These are phyloP conservation scores for Grosmannia serpens DNA, from an alignment of 2,329 filamentous ascomycete genomes.

Conservation along the genomic window DNA sequence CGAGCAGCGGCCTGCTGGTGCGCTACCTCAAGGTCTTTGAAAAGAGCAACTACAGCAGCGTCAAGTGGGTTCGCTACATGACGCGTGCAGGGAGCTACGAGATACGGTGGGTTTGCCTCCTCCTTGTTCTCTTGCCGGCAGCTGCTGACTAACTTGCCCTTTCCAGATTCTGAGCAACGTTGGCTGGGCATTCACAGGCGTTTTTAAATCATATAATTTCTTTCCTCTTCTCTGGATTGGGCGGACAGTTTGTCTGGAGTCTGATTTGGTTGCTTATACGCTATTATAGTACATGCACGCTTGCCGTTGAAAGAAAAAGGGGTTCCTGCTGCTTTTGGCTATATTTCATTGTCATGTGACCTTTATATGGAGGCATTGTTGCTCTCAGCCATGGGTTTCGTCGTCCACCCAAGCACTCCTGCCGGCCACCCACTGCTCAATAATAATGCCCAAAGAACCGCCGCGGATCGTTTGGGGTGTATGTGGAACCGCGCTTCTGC, in stretches of 20 bases:
- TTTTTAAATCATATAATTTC: not conserved
- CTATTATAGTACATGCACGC: not conserved
- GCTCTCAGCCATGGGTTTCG: too few species aligned
- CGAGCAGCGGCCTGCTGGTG: slow-evolving; percentile 82
- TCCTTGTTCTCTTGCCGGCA: not conserved
- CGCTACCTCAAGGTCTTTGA: slow-evolving; percentile 97
- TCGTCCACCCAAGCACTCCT: not conserved
- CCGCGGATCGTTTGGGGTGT: not conserved
- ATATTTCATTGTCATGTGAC: not conserved
- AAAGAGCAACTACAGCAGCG: slow-evolving; percentile 96
- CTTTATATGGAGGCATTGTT: not conserved
- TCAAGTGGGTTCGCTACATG: slow-evolving; percentile 99
- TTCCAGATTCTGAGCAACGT: not conserved
- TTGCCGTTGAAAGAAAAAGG: not conserved
- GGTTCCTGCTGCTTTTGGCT: not conserved
- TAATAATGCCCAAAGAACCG: not conserved
- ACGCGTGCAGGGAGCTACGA: slow-evolving; percentile 96
- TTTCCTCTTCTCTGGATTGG: not conserved
- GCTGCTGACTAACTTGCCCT: not conserved
- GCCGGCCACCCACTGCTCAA: not conserved
- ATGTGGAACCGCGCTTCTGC: not conserved
- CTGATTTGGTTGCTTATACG: not conserved
- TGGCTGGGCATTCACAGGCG: not conserved
- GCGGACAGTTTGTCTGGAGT: not conserved
- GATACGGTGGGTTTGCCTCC: slow-evolving; percentile 52